Percentiles rank a stretch among this genome's conserved stretches.
Conservation (phyloP, 257 asterid genomes). For the Jasminum sambac region DNA sequence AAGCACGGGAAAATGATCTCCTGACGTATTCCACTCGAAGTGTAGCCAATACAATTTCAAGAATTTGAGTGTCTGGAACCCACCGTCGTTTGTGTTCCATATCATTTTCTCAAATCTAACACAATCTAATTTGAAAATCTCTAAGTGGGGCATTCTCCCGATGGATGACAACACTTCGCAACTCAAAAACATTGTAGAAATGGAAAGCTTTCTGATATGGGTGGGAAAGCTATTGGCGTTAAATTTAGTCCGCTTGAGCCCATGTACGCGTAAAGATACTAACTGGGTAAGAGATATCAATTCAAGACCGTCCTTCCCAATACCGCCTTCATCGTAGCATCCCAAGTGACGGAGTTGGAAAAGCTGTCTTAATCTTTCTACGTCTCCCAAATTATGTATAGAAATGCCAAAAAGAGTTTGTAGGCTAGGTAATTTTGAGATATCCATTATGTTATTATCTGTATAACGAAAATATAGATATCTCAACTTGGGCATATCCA, state of each 20-base stretch:
- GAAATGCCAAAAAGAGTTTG: neutral
- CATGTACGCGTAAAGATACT: neutral
- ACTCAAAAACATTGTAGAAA: neutral
- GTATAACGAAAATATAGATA: neutral
- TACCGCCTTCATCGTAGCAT: neutral
- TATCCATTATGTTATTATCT: neutral
- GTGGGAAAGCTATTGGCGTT: neutral
- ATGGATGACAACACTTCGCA: neutral
- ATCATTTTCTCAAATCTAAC: neutral
- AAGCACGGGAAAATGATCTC: neutral
- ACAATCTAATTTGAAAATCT: neutral
- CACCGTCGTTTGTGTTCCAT: neutral
- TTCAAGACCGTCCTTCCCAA: neutral
- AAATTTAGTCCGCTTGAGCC: no score
- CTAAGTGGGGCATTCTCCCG: neutral
- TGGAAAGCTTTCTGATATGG: neutral
- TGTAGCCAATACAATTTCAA: neutral
- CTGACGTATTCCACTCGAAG: neutral
- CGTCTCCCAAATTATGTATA: neutral
- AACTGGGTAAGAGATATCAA: neutral
- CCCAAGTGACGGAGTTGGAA: neutral
- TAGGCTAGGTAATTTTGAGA: neutral
- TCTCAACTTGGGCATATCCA: conserved; percentile 7
- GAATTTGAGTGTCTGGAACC: neutral
- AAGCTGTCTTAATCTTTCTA: neutral